Conservation (phyloP, 23 red algal genomes). For the Cyanidium caldarium region DNA sequence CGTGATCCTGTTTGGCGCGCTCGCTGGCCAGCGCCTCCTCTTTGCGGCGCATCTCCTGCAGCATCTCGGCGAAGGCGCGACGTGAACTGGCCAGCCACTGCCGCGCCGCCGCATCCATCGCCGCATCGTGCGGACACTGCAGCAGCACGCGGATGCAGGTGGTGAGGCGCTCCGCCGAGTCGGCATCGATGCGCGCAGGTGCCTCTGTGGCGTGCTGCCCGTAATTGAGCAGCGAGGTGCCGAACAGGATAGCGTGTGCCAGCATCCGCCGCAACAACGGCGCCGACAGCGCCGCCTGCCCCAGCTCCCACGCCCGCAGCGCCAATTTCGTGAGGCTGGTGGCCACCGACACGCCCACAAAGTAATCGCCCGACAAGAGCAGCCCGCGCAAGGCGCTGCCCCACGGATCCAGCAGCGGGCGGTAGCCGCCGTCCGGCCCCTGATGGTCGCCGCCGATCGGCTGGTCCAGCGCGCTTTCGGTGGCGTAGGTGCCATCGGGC, state of each 20-base stretch:
- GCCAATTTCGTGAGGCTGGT: conserved; percentile 77
- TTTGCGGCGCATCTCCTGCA: conserved; percentile 32
- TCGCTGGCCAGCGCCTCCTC: conserved; percentile 35
- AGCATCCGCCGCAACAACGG: conserved; percentile 28
- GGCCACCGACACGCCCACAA: conserved; percentile 64
- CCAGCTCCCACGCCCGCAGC: conserved; percentile 38
- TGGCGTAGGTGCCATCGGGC: conserved; percentile 90
- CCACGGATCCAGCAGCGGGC: background rate
- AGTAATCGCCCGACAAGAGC: conserved; percentile 53
- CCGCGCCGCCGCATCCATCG: background rate
- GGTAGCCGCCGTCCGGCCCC: background rate
- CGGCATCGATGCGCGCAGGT: conserved; percentile 49
- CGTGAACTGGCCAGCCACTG: conserved; percentile 49
- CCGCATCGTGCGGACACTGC: background rate
- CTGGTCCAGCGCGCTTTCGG: conserved; percentile 33
- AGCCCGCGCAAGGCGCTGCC: conserved; percentile 41
- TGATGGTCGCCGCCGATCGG: background rate
- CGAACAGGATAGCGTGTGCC: conserved; percentile 75
- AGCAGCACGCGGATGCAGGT: conserved; percentile 46
- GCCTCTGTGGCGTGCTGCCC: conserved; percentile 25
- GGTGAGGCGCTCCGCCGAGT: conserved; percentile 53
- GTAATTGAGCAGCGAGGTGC: conserved; percentile 46
- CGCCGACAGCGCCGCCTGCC: conserved; percentile 14
- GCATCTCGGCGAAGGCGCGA: conserved; percentile 46
- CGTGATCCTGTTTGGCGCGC: conserved; percentile 41